Percentiles rank a stretch among this genome's conserved stretches.
Evolutionary conservation across 495 filamentous ascomycete species (phyloP).

Genomic region (Penicillium arizonense): DNA sequence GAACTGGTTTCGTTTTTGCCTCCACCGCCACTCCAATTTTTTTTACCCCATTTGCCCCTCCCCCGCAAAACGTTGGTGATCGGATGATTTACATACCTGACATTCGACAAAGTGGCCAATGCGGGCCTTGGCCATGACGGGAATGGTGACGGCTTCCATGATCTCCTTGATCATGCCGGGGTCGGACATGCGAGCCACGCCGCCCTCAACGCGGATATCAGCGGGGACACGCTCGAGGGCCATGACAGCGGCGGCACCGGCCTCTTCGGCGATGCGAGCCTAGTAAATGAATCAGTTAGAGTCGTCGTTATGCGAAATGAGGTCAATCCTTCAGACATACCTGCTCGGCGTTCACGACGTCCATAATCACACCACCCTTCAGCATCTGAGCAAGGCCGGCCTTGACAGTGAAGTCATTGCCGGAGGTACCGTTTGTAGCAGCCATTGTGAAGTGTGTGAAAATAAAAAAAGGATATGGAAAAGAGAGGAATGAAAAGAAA

Average conservation of each 20-base stretch:
- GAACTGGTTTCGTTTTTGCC: neutral
- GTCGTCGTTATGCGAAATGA: neutral
- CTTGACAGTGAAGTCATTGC: constrained; percentile 74
- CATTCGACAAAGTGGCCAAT: constrained; percentile 98
- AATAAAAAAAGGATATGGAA: constrained; percentile 2
- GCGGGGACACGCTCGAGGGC: constrained; percentile 96
- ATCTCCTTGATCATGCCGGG: constrained; percentile 95
- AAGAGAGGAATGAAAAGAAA: constrained; percentile 4
- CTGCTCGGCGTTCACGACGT: constrained; percentile 92
- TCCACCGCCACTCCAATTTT: neutral
- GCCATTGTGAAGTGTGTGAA: constrained; percentile 31
- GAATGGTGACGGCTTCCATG: constrained; percentile 94
- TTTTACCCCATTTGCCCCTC: neutral
- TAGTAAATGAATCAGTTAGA: constrained; percentile 18
- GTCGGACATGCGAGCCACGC: constrained; percentile 97
- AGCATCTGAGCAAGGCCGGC: constrained; percentile 94
- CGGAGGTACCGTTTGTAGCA: constrained; percentile 29
- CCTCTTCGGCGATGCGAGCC: constrained; percentile 96
- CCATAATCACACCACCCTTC: constrained; percentile 99
- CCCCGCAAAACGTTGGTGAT: neutral
- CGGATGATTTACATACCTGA: constrained; percentile 54
- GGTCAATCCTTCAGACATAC: constrained; percentile 33
- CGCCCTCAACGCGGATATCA: constrained; percentile 89
- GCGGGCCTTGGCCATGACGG: constrained; percentile 98
- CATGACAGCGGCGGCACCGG: constrained; percentile 96